Percentiles rank a stretch among this genome's conserved stretches.
phyloP scores from a whole-genome alignment of 192 early-diverging fungal species.

The Phlyctochytrium planicorne region DNA sequence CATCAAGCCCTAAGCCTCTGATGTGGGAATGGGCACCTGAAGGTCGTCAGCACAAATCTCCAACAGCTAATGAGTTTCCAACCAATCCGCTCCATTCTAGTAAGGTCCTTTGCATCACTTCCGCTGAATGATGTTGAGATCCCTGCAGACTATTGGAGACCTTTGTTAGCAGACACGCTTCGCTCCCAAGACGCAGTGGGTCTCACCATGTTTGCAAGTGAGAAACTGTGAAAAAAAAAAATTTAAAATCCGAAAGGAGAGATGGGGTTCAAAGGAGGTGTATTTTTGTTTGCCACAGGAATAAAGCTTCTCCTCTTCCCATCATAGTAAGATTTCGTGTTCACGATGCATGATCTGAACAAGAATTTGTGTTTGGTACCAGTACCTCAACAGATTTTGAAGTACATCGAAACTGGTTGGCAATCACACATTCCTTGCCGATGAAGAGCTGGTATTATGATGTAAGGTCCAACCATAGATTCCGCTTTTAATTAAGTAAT shows the following conservation, averaged over 20 bases:
- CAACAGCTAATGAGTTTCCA: conserved; percentile 23
- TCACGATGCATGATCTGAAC: too few species aligned
- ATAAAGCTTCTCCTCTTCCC: too few species aligned
- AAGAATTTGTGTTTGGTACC: too few species aligned
- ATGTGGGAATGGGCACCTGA: conserved; percentile 97
- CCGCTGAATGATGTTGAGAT: not conserved
- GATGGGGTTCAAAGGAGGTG: too few species aligned
- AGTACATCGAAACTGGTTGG: conserved; percentile 97
- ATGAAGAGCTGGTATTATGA: conserved; percentile 84
- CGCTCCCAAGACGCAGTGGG: too few species aligned
- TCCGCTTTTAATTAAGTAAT: not conserved
- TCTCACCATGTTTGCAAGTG: too few species aligned
- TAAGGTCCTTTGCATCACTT: conserved; percentile 57
- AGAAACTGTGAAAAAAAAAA: too few species aligned
- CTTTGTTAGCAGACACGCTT: too few species aligned
- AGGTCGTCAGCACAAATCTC: not conserved
- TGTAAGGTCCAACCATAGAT: conserved; percentile 19
- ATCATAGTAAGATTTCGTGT: too few species aligned
- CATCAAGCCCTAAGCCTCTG: conserved; percentile 93
- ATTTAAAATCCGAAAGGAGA: too few species aligned
- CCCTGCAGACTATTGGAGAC: not conserved
- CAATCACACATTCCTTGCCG: conserved; percentile 85
- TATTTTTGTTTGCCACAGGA: too few species aligned
- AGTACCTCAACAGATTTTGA: conserved; percentile 99
- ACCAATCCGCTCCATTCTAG: conserved; percentile 86